Conservation (phyloP, 2,329 filamentous ascomycete genomes). For the Colletotrichum sp. region DNA sequence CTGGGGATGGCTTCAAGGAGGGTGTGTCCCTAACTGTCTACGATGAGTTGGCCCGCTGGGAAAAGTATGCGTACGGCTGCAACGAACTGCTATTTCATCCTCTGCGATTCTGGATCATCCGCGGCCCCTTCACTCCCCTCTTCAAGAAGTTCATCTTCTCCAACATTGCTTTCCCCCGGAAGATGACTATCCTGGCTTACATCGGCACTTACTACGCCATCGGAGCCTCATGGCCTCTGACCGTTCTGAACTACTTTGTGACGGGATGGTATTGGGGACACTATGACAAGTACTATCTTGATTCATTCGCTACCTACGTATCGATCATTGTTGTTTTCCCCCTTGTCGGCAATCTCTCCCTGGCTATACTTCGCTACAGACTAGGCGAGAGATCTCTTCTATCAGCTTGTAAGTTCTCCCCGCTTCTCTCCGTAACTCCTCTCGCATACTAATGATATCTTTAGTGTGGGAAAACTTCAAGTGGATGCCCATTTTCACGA, state of each 20-base stretch:
- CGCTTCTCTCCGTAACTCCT: constrained; percentile 28
- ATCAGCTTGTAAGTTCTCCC: constrained; percentile 31
- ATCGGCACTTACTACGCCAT: constrained; percentile 72
- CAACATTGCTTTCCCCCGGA: constrained; percentile 68
- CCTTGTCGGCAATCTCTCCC: constrained; percentile 62
- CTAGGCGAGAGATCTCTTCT: constrained; percentile 58
- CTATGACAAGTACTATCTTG: constrained; percentile 71
- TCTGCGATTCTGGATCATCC: constrained; percentile 63
- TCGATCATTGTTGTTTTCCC: constrained; percentile 70
- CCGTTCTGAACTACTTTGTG: constrained; percentile 72
- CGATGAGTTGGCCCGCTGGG: constrained; percentile 74
- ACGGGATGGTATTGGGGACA: constrained; percentile 74
- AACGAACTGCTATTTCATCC: constrained; percentile 76
- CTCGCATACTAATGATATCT: neutral
- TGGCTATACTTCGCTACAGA: constrained; percentile 69
- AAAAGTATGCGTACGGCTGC: constrained; percentile 76
- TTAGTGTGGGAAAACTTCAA: constrained; percentile 62
- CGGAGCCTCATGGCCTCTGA: constrained; percentile 70
- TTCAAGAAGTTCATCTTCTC: constrained; percentile 66
- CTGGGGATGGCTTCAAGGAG: constrained; percentile 73
- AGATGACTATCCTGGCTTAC: constrained; percentile 75
- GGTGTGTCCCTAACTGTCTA: constrained; percentile 77
- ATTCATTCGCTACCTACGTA: constrained; percentile 69
- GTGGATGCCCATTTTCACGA: constrained; percentile 61
- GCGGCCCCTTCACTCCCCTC: constrained; percentile 69